Base-by-base conservation (phyloP, 1,284 basidiomycete genomes). In the Leccinum griseonigrum region DNA sequence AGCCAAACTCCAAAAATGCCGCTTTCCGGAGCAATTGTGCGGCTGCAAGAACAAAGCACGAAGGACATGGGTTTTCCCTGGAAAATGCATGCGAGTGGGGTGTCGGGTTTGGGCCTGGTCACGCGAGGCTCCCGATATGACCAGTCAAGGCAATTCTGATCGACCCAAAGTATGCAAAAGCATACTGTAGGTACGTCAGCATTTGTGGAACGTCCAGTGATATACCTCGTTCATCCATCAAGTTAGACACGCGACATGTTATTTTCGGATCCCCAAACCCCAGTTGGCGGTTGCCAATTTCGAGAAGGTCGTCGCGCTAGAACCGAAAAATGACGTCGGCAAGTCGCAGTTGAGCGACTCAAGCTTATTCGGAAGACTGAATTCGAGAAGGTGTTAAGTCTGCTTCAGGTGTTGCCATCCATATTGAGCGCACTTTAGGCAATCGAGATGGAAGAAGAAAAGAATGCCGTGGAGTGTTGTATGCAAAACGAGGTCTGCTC, bases 141-240 rank as follows among this genome's bases (percentile, higher is more conserved):
- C 14, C 67, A 95, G 92, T 84, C 63, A 90, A 88, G 71, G 97
- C 97, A 7, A 92, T 99, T 63, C 82, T 90, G 66, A 78, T 98
- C 65, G 94, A 99, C 76, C 85, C 92, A 1, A 89, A 87, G 69
- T 98, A 97, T 74, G 89, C 90, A 61, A 99, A 99, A 75, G 94
- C 94, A 0, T 95, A 91, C 73, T 95, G 91, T 75, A 81, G 91
- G 89, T 89, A 63, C 43, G 79, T 72, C 56, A 28, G 1, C 11
- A 13, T 48, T 40, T 32, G 34, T 3, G 13, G 2, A 40, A 10
- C 31, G 4, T 31, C 13, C 3, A 28, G 26, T 22, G 22, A 22
- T n/a, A 22, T n/a, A 4, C 28, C 13, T 63, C 3, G 28, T 56
- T 67, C 51, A 71, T 57, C 18, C 28, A 31, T 34, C 3, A 54